A percentile compares a stretch with the other conserved stretches of the same genome.
phyloP scores from a whole-genome alignment of 192 early-diverging fungal species.

The Jimgerdemannia lactiflua region DNA sequence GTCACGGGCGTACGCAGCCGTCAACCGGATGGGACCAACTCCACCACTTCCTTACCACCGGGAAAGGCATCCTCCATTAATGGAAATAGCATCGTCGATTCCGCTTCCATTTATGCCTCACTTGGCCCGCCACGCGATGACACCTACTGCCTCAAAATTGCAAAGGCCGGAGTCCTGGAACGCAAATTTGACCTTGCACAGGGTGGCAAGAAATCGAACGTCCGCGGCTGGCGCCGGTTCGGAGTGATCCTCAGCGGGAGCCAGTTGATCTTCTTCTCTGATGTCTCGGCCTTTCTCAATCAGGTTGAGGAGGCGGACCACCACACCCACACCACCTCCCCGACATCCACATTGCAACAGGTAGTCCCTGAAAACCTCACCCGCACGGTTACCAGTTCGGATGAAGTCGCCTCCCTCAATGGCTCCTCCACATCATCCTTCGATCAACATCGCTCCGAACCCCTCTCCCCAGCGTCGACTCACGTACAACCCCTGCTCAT shows the following conservation, averaged over 20 bases:
- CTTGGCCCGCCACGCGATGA: background rate
- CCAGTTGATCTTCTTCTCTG: conserved; percentile 71
- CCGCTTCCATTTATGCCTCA: background rate
- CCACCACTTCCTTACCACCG: background rate
- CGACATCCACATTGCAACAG: too few species aligned
- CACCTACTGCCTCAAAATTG: conserved; percentile 30
- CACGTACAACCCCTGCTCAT: conserved; percentile 5
- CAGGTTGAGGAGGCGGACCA: background rate
- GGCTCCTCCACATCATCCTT: background rate
- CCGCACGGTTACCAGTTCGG: background rate
- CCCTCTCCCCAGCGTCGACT: conserved; percentile 9
- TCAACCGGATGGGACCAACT: background rate
- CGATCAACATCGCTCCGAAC: conserved; percentile 4
- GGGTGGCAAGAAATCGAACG: conserved; percentile 59
- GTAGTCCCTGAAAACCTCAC: background rate
- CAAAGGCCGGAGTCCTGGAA: conserved; percentile 66
- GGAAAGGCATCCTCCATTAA: background rate
- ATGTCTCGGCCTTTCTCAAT: conserved; percentile 45
- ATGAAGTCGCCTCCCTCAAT: conserved; percentile 2
- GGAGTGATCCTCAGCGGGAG: conserved; percentile 77
- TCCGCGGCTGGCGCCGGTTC: conserved; percentile 72
- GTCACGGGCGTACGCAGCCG: conserved; percentile 29
- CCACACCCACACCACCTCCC: conserved; percentile 9
- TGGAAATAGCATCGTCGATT: background rate
- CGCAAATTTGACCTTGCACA: conserved; percentile 71